A percentile compares a stretch with the other conserved stretches of the same genome.
Evolutionary conservation across 108 stramenopile genomes (phyloP).

Genomic region (Skeletonema tropicum): DNA sequence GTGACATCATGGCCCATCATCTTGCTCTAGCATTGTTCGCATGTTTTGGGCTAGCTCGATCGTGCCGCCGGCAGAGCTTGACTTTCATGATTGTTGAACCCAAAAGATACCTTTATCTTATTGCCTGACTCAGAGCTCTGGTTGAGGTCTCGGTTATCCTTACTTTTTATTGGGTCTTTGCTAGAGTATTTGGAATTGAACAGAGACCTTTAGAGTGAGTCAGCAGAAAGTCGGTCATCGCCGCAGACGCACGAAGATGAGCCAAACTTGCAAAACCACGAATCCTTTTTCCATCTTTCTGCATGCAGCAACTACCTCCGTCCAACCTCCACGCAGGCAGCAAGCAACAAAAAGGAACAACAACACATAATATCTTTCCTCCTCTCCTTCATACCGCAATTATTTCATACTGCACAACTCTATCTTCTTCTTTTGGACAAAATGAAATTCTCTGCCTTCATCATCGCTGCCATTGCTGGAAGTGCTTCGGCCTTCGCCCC

Average conservation of each 20-base stretch:
- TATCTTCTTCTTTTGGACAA: slow-evolving; percentile 10
- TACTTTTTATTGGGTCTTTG: background rate
- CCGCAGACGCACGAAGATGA: background rate
- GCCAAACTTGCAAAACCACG: background rate
- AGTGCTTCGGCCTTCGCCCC: slow-evolving; percentile 33
- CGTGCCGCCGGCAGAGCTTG: no score
- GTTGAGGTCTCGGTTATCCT: background rate
- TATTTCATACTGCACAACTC: background rate
- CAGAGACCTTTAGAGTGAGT: no score
- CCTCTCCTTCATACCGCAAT: background rate
- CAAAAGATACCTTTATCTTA: background rate
- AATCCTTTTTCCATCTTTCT: background rate
- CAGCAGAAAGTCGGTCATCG: background rate
- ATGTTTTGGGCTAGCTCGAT: no score
- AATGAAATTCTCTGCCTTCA: slow-evolving; percentile 45
- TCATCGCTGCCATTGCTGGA: slow-evolving; percentile 23
- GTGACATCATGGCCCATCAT: background rate
- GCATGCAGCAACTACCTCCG: background rate
- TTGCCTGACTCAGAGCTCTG: background rate
- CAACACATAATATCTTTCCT: no score
- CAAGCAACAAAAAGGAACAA: background rate
- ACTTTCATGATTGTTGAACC: background rate
- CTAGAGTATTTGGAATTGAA: no score
- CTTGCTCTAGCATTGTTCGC: background rate
- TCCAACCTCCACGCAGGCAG: background rate